Evolutionary conservation across 139 green algal genomes (phyloP).

Genomic region (Chlamydomonas sp.): DNA sequence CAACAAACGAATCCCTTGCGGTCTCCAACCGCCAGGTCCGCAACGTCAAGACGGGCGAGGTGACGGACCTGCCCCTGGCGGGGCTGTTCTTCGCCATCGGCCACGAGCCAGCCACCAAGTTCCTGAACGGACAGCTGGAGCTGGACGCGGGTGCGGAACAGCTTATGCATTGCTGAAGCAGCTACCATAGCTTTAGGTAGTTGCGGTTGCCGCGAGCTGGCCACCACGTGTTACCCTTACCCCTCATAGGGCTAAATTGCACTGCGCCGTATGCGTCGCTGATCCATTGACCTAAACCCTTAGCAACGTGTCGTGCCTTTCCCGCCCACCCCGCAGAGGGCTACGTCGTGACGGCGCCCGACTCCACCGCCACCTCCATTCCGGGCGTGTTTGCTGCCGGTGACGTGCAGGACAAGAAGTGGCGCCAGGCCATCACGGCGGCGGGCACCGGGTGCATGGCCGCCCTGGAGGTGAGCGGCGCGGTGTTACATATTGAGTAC

Average conservation of each 20-base stretch:
- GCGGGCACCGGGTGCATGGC: constrained; percentile 66
- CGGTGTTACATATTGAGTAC: too few species aligned
- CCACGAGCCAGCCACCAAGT: constrained; percentile 87
- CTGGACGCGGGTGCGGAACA: constrained; percentile 55
- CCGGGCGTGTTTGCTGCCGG: constrained; percentile 77
- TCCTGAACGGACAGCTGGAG: constrained; percentile 78
- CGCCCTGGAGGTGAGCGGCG: constrained; percentile 36
- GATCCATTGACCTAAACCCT: too few species aligned
- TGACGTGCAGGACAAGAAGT: constrained; percentile 84
- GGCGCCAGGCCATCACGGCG: constrained; percentile 82
- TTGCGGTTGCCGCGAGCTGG: too few species aligned
- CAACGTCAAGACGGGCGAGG: constrained; percentile 50
- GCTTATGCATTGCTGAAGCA: too few species aligned
- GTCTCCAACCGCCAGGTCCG: neutral
- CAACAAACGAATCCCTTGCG: too few species aligned
- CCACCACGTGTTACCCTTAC: too few species aligned
- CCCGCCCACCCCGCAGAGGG: constrained; percentile 29
- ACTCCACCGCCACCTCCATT: constrained; percentile 68
- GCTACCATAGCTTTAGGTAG: too few species aligned
- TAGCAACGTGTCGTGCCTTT: too few species aligned
- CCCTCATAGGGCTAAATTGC: too few species aligned
- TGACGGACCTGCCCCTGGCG: constrained; percentile 62
- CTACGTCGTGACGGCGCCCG: constrained; percentile 79
- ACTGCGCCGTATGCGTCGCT: too few species aligned
- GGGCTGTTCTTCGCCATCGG: constrained; percentile 95